Conservation (phyloP, 345 rosid genomes). For the Eucalyptus erythrocorys region DNA sequence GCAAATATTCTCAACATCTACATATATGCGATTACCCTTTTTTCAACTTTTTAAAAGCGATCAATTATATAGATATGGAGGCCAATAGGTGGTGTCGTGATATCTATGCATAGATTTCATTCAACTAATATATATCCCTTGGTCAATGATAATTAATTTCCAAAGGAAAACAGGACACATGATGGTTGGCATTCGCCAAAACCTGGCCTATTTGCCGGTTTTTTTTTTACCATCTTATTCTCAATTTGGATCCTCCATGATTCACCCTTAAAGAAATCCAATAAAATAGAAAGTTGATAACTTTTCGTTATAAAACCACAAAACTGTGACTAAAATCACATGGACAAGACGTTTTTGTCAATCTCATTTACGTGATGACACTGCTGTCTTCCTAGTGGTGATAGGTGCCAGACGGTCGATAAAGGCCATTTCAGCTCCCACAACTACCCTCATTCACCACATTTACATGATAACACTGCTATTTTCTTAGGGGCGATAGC, state of each 20-base stretch:
- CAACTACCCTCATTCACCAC: neutral
- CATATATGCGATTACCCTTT: neutral
- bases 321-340: neutral
- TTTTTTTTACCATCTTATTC: neutral
- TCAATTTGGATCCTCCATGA: neutral
- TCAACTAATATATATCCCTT: neutral
- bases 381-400: neutral
- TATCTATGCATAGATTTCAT: neutral
- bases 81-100: neutral
- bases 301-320: neutral
- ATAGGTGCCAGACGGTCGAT: neutral
- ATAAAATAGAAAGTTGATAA: neutral
- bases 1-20: too few species aligned
- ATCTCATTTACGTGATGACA: neutral
- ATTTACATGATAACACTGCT: neutral
- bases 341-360: neutral
- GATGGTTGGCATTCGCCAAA: neutral
- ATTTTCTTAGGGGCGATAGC: too few species aligned
- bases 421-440: neutral
- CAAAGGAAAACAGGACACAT: neutral
- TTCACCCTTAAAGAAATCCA: neutral
- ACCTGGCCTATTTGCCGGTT: neutral
- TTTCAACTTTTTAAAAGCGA: neutral
- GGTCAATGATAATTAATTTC: neutral
- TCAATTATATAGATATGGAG: neutral